Conservation (phyloP, 257 asterid species). For the Solanum bulbocastanum region DNA sequence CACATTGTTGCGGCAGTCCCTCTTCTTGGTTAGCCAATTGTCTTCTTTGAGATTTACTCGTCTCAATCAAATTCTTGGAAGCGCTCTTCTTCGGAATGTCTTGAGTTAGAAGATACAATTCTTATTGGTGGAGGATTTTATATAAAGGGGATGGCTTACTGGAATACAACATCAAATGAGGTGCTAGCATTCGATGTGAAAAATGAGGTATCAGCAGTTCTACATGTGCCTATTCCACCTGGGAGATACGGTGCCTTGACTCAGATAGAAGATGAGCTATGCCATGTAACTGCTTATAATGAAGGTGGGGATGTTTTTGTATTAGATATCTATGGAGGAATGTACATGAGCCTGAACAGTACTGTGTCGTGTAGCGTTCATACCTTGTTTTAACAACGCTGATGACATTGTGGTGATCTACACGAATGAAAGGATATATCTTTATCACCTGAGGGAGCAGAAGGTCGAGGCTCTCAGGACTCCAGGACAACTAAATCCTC, state of each 20-base stretch:
- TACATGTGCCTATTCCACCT: conserved; percentile 5
- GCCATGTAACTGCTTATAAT: conserved; percentile 15
- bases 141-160: conserved; percentile 31
- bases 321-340: conserved; percentile 20
- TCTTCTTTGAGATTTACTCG: conserved; percentile 28
- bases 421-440: not conserved
- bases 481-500: not conserved
- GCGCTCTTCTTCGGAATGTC: not conserved
- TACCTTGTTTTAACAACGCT: not conserved
- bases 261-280: conserved; percentile 21
- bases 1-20: conserved; percentile 21
- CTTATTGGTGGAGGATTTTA: conserved; percentile 15
- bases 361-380: conserved; percentile 3
- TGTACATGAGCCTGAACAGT: conserved; percentile 21
- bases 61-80: conserved; percentile 22
- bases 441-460: not conserved
- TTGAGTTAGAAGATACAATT: conserved; percentile 3
- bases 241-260: conserved; percentile 21
- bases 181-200: conserved; percentile 26
- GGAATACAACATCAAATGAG: conserved; percentile 15
- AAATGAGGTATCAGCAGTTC: conserved; percentile 9
- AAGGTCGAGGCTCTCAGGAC: not conserved
- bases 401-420: not conserved
- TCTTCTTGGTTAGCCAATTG: not conserved
- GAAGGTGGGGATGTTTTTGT: not conserved